Evolutionary conservation across 331 rosid species (phyloP), one percentile per base, ranked within the genome.

Genomic region (Malus hybrid): DNA sequence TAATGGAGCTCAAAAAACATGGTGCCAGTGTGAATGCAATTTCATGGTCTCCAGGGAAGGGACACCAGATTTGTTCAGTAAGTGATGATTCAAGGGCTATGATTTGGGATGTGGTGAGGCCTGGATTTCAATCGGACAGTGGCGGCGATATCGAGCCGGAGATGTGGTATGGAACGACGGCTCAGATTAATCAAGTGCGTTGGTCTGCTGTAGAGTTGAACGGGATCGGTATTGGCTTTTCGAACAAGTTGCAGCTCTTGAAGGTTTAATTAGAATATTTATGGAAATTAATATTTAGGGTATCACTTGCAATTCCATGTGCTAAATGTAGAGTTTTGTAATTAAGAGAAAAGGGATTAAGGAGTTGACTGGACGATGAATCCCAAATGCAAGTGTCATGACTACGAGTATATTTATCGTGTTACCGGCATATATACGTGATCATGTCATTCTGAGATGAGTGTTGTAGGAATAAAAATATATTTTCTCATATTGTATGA

Each of bases 21-120:
- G 79, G 68, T 64, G 82, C 84, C 0, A 80, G 96, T 72, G 93
- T 90, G 4, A 88, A 90, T 76, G 91, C 80, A 3, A 6, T 90
- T 18, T 81, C 96, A 2, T 90, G 96, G 96, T 83, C 87, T 11
- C 91, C 88, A 0, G 67, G 66, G 0, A 73, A n/a, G 59, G 96
- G 93, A 56, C 77, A 85, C 5, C 88, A 56, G 11, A 57, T 90
- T 31, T 88, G 93, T 67, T 88, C 93, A 9, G 87, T 59, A 0
- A 81, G 90, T 13, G 96, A 88, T 24, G 96, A 90, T 76, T 79
- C 86, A 0, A 86, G 86, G 85, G 96, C 90, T 50, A 2, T 90
- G 83, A 86, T 90, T 55, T 90, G 96, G 96, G 93, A 90, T 1
- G 90, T 88, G 75, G 78, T 50, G 80, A 86, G 71, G 8, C 12